Conservation (phyloP, 1,284 basidiomycete species). For the Dichomitus squalens region DNA sequence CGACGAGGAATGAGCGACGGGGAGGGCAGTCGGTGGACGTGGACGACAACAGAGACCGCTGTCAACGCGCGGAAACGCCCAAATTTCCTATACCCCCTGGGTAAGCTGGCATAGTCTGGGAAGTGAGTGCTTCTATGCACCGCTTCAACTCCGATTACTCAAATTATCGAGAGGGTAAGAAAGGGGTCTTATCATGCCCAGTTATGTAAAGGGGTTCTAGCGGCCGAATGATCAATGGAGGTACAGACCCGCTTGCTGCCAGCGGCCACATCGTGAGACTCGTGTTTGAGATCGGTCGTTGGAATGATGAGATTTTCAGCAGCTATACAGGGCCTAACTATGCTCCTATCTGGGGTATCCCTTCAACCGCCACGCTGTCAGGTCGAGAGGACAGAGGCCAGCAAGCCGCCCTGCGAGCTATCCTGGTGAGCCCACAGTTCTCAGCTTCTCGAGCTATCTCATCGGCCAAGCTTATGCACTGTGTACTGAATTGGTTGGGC, state of each 20-base stretch:
- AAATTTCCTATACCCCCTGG: constrained; percentile 9
- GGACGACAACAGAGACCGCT: constrained; percentile 20
- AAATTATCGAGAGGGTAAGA: not conserved
- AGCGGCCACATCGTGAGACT: not conserved
- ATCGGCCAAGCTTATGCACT: not conserved
- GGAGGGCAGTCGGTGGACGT: constrained; percentile 13
- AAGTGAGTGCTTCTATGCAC: constrained; percentile 15
- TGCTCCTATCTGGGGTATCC: not conserved
- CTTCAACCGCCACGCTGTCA: not conserved
- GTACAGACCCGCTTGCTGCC: too few species aligned
- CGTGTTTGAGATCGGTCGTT: not conserved
- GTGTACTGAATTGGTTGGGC: too few species aligned
- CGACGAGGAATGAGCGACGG: not conserved
- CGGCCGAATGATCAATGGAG: not conserved
- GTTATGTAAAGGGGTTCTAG: not conserved
- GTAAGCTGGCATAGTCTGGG: constrained; percentile 2
- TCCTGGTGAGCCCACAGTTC: not conserved
- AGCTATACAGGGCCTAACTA: not conserved
- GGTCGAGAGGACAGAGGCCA: not conserved
- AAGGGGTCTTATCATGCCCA: not conserved
- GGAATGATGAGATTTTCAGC: not conserved
- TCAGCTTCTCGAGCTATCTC: not conserved
- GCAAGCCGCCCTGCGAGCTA: not conserved
- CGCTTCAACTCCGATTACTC: constrained; percentile 16
- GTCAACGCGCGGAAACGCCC: constrained; percentile 16